A percentile compares a stretch with the other conserved stretches of the same genome.
phyloP scores from a whole-genome alignment of 192 early-diverging fungal genomes.

The Rhizophagus clarus region DNA sequence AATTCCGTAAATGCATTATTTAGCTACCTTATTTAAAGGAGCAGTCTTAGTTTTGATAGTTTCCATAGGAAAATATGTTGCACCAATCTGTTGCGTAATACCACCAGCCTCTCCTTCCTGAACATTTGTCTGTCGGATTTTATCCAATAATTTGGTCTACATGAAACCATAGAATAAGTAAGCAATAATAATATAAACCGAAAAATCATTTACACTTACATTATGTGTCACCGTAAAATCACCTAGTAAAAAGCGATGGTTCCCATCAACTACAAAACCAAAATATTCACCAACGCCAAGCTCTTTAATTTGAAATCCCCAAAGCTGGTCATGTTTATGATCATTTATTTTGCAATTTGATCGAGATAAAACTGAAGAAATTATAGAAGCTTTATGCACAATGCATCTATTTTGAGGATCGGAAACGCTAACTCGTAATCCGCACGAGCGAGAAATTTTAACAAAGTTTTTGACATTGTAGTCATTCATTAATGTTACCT shows the following conservation, averaged over 20 bases:
- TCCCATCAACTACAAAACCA: slow-evolving; percentile 59
- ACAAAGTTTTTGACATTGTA: background rate
- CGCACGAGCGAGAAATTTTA: background rate
- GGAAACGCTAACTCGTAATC: background rate
- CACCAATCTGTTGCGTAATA: slow-evolving; percentile 99
- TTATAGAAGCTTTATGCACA: background rate
- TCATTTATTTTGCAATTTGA: background rate
- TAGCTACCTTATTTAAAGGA: slow-evolving; percentile 60
- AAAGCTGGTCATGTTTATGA: slow-evolving; percentile 11
- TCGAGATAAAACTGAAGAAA: background rate
- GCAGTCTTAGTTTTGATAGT: slow-evolving; percentile 93
- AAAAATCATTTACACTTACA: slow-evolving; percentile 31
- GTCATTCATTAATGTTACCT: background rate
- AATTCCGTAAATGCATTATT: background rate
- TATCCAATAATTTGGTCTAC: slow-evolving; percentile 93
- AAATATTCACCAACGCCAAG: slow-evolving; percentile 49
- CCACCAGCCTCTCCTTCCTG: slow-evolving; percentile 99
- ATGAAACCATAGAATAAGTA: slow-evolving; percentile 13
- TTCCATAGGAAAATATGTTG: slow-evolving; percentile 97
- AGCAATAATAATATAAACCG: background rate
- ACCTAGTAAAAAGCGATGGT: slow-evolving; percentile 53
- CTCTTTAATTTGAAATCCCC: slow-evolving; percentile 44
- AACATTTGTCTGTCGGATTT: slow-evolving; percentile 99
- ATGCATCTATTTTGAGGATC: background rate
- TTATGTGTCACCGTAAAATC: slow-evolving; percentile 65